phyloP scores from a whole-genome alignment of 164 flowering plant species.

The Stephania yunnanensis region DNA sequence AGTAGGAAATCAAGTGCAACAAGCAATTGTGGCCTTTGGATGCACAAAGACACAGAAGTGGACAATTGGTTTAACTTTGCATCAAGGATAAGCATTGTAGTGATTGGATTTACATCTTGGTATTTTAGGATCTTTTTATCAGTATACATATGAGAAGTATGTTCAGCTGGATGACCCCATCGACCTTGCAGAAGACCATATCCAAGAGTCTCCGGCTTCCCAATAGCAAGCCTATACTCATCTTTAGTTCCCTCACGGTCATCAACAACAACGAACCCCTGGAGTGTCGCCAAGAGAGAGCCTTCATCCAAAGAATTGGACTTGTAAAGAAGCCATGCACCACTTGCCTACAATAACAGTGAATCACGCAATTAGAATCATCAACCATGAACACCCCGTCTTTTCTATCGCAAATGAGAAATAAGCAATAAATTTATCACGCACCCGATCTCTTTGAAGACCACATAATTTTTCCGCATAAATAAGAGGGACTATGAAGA shows the following conservation, averaged over 20 bases:
- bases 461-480: neutral
- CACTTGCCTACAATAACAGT: conserved; percentile 47
- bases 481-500: neutral
- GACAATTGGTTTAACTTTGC: conserved; percentile 55
- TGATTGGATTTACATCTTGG: conserved; percentile 25
- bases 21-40: conserved; percentile 93
- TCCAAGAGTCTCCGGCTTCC: conserved; percentile 42
- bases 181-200: conserved; percentile 13
- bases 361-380: neutral
- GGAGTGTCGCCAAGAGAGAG: conserved; percentile 69
- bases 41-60: conserved; percentile 46
- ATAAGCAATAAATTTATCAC: neutral
- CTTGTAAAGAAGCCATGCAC: conserved; percentile 82
- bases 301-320: conserved; percentile 65
- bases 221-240: conserved; percentile 74
- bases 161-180: conserved; percentile 14
- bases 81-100: conserved; percentile 88
- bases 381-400: neutral
- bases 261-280: conserved; percentile 74
- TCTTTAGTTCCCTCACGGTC: conserved; percentile 81
- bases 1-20: conserved; percentile 96
- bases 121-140: conserved; percentile 15
- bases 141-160: conserved; percentile 7
- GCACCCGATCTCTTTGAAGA: neutral
- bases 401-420: neutral